Conservation (phyloP, 768 basidiomycete genomes). For the Suillus subalutaceus region DNA sequence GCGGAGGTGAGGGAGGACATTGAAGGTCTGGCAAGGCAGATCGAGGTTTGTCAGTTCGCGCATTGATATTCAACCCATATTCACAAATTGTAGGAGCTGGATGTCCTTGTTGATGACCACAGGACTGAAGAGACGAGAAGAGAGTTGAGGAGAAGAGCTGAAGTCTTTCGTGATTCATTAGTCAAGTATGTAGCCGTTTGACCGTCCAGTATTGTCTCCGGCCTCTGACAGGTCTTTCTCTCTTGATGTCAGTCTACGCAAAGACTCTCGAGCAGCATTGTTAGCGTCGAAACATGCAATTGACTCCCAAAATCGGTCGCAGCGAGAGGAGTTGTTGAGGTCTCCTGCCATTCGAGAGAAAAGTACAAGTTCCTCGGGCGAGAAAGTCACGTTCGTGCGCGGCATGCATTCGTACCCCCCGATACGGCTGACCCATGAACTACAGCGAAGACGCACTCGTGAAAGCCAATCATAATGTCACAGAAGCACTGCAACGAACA, state of each 20-base stretch:
- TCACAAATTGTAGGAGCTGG: slow-evolving; percentile 54
- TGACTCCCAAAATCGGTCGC: slow-evolving; percentile 58
- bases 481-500: slow-evolving; percentile 84
- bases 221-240: slow-evolving; percentile 9
- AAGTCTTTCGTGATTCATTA: slow-evolving; percentile 49
- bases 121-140: slow-evolving; percentile 52
- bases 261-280: slow-evolving; percentile 52
- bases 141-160: slow-evolving; percentile 53
- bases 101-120: slow-evolving; percentile 74
- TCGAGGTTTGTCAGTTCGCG: slow-evolving; percentile 55
- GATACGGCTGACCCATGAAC: slow-evolving; percentile 5
- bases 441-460: slow-evolving; percentile 81
- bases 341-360: slow-evolving; percentile 55
- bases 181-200: slow-evolving; percentile 46
- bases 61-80: neutral
- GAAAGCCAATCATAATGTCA: slow-evolving; percentile 88
- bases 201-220: neutral
- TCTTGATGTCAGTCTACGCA: slow-evolving; percentile 49
- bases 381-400: slow-evolving; percentile 62
- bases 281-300: slow-evolving; percentile 57
- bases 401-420: neutral
- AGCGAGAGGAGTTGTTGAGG: slow-evolving; percentile 61
- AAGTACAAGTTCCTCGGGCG: slow-evolving; percentile 40
- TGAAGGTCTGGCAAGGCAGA: slow-evolving; percentile 56
- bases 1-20: slow-evolving; percentile 80